Conservation (phyloP, 208 protist species). For the Acanthamoeba royreba region DNA sequence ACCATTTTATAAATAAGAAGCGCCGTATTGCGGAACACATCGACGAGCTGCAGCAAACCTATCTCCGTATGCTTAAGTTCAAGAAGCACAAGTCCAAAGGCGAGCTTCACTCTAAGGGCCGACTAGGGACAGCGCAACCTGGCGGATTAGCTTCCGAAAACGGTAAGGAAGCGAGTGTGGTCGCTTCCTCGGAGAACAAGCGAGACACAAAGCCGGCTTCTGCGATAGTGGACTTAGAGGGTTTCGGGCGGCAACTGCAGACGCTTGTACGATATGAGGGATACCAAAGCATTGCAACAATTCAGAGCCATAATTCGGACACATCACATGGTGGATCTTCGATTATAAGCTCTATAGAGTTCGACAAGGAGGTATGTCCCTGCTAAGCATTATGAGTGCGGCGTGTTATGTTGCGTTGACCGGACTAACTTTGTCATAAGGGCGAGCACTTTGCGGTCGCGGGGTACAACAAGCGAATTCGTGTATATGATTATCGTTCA, state of each 20-base stretch:
- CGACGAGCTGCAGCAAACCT: slow-evolving; percentile 28
- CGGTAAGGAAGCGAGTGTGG: not conserved
- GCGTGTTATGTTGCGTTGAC: no score
- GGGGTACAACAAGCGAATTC: slow-evolving; percentile 10
- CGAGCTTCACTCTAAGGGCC: not conserved
- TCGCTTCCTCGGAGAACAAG: not conserved
- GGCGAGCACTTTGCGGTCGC: slow-evolving; percentile 13
- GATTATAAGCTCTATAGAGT: not conserved
- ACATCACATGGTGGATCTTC: not conserved
- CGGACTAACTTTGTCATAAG: no score
- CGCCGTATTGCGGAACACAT: not conserved
- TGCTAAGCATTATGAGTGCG: not conserved
- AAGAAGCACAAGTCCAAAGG: not conserved
- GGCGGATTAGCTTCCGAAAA: not conserved
- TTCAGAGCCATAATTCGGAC: no score
- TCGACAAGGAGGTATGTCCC: not conserved
- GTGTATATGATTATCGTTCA: not conserved
- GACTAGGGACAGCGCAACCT: not conserved
- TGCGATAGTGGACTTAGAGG: not conserved
- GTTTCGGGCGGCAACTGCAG: not conserved
- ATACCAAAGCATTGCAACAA: not conserved
- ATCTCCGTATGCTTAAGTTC: not conserved
- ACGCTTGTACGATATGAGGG: not conserved
- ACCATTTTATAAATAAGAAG: not conserved
- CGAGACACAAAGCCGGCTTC: not conserved